phyloP scores from a whole-genome alignment of 192 early-diverging fungal species.

The Backusella australiensis region DNA sequence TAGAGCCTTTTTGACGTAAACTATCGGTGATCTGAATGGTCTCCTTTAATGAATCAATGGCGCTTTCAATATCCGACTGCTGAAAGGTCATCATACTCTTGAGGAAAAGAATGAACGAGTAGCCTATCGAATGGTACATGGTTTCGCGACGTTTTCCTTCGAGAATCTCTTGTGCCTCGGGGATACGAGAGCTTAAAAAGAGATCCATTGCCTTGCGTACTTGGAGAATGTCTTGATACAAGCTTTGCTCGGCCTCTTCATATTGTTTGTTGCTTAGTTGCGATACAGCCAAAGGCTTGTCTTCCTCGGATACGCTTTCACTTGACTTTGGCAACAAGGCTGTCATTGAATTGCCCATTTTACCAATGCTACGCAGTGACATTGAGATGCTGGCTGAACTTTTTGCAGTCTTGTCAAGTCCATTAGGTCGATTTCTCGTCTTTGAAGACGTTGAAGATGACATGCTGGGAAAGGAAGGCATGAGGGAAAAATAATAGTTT shows the following conservation, averaged over 20 bases:
- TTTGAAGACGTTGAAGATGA: background rate
- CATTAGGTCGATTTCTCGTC: background rate
- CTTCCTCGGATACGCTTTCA: background rate
- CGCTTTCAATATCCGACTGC: conserved; percentile 58
- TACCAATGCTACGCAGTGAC: background rate
- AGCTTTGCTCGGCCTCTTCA: background rate
- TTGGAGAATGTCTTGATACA: conserved; percentile 59
- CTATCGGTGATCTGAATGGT: conserved; percentile 59
- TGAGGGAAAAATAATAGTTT: background rate
- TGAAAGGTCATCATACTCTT: conserved; percentile 81
- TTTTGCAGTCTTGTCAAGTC: background rate
- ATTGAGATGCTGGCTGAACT: background rate
- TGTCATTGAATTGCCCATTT: conserved; percentile 4
- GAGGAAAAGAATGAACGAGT: conserved; percentile 66
- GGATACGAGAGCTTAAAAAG: conserved; percentile 77
- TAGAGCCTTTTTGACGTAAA: conserved; percentile 60
- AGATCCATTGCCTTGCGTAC: conserved; percentile 64
- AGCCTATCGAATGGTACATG: conserved; percentile 74
- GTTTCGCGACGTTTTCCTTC: conserved; percentile 36
- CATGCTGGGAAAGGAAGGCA: background rate
- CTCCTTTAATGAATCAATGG: conserved; percentile 59
- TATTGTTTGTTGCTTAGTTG: background rate
- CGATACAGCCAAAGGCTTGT: background rate
- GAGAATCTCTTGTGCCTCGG: conserved; percentile 62
- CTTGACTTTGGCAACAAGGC: background rate